These are phyloP conservation scores for Pseudocercospora crystallina DNA, from an alignment of 2,329 filamentous ascomycete species.

Conservation along the genomic window DNA sequence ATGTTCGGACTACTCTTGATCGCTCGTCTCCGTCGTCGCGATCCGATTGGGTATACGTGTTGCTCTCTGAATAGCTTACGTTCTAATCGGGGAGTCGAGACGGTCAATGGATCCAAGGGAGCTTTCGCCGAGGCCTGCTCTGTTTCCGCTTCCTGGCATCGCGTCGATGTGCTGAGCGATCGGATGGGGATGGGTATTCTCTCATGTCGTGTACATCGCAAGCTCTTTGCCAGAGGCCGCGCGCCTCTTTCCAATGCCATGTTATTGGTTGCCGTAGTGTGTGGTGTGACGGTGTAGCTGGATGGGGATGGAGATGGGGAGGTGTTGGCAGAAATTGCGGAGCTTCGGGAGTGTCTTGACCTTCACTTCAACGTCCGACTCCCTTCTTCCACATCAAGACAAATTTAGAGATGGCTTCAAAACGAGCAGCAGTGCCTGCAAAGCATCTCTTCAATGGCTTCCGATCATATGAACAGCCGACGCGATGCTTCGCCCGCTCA, in stretches of 20 bases:
- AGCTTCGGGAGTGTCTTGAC: slow-evolving; percentile 8
- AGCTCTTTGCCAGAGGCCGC: slow-evolving; percentile 32
- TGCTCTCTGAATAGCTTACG: slow-evolving; percentile 61
- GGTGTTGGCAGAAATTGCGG: slow-evolving; percentile 3
- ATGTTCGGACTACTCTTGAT: slow-evolving; percentile 55
- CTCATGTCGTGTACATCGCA: slow-evolving; percentile 29
- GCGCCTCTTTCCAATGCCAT: slow-evolving; percentile 38
- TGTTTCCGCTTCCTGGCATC: slow-evolving; percentile 46
- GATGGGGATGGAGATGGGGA: slow-evolving; percentile 1
- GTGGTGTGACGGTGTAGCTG: too few relatives aligned
- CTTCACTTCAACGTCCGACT: slow-evolving; percentile 12
- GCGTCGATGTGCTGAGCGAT: slow-evolving; percentile 50
- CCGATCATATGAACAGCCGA: slow-evolving; percentile 19
- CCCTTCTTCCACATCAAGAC: slow-evolving; percentile 2
- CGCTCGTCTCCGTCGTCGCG: slow-evolving; percentile 69
- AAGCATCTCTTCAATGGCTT: slow-evolving; percentile 35
- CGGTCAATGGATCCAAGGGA: slow-evolving; percentile 21
- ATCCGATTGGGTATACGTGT: slow-evolving; percentile 72
- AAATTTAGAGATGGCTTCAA: slow-evolving; percentile 40
- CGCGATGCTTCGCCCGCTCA: slow-evolving; percentile 48
- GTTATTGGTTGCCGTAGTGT: neutral
- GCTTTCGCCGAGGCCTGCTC: slow-evolving; percentile 16
- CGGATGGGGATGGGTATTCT: slow-evolving; percentile 38
- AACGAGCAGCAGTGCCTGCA: slow-evolving; percentile 39
- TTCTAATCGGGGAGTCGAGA: slow-evolving; percentile 48